Evolutionary conservation across 1,139 yeast genomes (phyloP).

Genomic region (Chernovozyma aurita): DNA sequence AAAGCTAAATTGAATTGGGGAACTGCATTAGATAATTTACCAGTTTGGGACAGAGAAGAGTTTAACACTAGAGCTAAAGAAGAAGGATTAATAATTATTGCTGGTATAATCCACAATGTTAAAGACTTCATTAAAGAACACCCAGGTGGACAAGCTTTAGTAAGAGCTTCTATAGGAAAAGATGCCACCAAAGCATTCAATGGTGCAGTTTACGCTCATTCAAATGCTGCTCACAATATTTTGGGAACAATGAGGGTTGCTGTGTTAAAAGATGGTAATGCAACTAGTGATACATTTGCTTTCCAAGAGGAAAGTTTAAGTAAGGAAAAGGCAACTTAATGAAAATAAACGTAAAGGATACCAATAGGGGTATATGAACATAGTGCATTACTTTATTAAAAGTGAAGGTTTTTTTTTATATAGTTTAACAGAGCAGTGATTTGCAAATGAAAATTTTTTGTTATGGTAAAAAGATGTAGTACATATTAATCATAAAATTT

Average conservation of each 20-base stretch:
- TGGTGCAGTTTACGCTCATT: slow-evolving; percentile 96
- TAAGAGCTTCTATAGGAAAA: slow-evolving; percentile 84
- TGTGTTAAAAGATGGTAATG: slow-evolving; percentile 67
- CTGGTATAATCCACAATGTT: slow-evolving; percentile 94
- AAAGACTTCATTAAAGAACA: slow-evolving; percentile 82
- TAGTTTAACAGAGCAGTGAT: too few relatives aligned
- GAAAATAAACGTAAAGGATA: background rate
- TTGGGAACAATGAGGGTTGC: slow-evolving; percentile 96
- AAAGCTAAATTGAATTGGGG: slow-evolving; percentile 89
- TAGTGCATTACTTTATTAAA: background rate
- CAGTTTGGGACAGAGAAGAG: slow-evolving; percentile 86
- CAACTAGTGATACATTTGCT: slow-evolving; percentile 47
- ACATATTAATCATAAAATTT: too few relatives aligned
- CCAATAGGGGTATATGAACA: background rate
- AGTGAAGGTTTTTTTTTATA: too few relatives aligned
- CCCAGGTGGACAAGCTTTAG: slow-evolving; percentile 95
- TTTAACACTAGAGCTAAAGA: slow-evolving; percentile 63
- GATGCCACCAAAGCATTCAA: slow-evolving; percentile 97
- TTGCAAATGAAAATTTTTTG: too few relatives aligned
- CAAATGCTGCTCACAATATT: slow-evolving; percentile 96
- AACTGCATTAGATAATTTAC: slow-evolving; percentile 73
- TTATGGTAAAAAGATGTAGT: too few relatives aligned
- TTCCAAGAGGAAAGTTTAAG: slow-evolving; percentile 49
- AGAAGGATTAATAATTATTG: slow-evolving; percentile 67
- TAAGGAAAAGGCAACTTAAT: slow-evolving; percentile 25